Evolutionary conservation across 2,329 filamentous ascomycete species (phyloP), one percentile per base, ranked within the genome.

Genomic region (Sphaerostilbella broomeana): DNA sequence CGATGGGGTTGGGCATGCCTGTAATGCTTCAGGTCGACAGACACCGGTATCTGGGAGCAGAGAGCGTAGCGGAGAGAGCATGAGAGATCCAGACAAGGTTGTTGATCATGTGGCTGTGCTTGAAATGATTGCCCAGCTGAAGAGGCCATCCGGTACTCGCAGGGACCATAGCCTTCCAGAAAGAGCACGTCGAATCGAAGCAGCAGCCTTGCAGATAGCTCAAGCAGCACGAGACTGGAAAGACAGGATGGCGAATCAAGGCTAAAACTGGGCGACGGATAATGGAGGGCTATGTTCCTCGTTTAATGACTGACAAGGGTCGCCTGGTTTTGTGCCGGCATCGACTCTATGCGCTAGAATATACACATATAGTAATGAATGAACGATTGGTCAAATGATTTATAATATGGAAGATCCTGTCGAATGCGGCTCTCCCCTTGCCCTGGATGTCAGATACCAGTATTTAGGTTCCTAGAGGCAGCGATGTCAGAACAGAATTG

Each of bases 71-170:
- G 15, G 25, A 7, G 49, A 47, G 15, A 33, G 44, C n/a, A 44
- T 48, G 29, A 20, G 46, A 21, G 31, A 50, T 43, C 19, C 49
- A 21, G 29, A 52, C 38, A 34, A 43, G 38, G 45, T 51, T 10
- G 42, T 51, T n/a, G 52, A 55, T 25, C 48, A 54, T 25, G 48
- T 53, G 35, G 53, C 53, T 5, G 53, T 55, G 6, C 47, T 53
- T 35, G 52, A 54, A 33, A 42, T 55, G 29, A 54, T 54, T 42
- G 53, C 51, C 4, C 48, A 44, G 32, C 43, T 48, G 21, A 51
- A 46, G 38, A 42, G 45, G 25, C 48, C 47, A 26, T 44, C 43
- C 13, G 46, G 46, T 6, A 40, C 39, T 18, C 43, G 42, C 16
- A 31, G 46, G 26, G 38, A 51, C 38, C 35, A 51, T 18, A 51